Evolutionary conservation across 1,284 basidiomycete genomes (phyloP), one percentile per base, ranked within the genome.

Genomic region (Violaceomyces palustris): DNA sequence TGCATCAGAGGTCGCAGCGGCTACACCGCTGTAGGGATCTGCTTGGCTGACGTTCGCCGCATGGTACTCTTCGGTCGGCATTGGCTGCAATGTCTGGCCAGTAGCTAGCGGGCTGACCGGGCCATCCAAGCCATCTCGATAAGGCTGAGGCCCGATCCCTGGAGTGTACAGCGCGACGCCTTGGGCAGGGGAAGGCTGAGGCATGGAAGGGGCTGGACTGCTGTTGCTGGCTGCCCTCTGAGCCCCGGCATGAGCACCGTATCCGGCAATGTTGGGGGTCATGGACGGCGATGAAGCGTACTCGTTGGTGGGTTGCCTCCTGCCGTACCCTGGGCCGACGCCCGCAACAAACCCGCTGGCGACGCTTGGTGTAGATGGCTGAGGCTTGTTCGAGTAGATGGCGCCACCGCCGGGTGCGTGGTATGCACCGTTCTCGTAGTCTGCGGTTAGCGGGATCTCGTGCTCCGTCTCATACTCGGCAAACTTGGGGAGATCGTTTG

Each of bases 381-480:
- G 42, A 14, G 35, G 40, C 35, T 47, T 56, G 36, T 41, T 57
- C 33, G 44, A 50, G 34, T 56, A 55, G n/a, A n/a, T n/a, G n/a
- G n/a, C n/a, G n/a, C n/a, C n/a, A n/a, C 41, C 44, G 33, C 26
- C 46, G 36, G 44, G 43, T 12, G 54, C 43, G 6, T 30, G 34
- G 41, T 55, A 57, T 10, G 45, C 50, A 23, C 50, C 47, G 10
- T 61, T 46, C 18, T 63, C 61, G 26, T 66, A 66, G 34, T 66
- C 61, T 26, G 58, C 42, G 41, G 53, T 68, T 33, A 68, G 56
- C 6, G 66, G 66, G 11, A 64, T 41, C 41, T 58, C 61, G 37
- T 66, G 51, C 37, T 69, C 64, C 31, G 58, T 62, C 39, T 64
- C 64, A 40, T 67, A 69, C 30, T 61, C 63, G 25, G 64, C 67